Evolutionary conservation across 2,329 filamentous ascomycete genomes (phyloP).

Genomic region (Parascedosporium putredinis): DNA sequence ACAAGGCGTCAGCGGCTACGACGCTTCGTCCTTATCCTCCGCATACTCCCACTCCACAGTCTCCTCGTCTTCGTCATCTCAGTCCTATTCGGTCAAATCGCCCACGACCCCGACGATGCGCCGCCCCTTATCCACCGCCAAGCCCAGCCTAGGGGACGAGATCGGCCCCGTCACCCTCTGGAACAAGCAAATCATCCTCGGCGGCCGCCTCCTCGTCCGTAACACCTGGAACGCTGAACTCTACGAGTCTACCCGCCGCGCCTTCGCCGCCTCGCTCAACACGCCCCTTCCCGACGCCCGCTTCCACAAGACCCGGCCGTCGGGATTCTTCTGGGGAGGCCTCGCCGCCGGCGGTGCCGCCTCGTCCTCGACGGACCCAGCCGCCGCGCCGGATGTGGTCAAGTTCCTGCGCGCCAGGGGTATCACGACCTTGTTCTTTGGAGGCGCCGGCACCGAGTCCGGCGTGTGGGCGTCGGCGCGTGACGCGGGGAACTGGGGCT

Average conservation of each 20-base stretch:
- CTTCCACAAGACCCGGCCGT: conserved; percentile 48
- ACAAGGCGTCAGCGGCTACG: background rate
- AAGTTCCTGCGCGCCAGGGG: conserved; percentile 25
- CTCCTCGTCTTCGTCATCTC: background rate
- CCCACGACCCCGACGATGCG: background rate
- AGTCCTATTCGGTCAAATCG: background rate
- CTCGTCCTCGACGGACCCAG: background rate
- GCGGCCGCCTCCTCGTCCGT: conserved; percentile 35
- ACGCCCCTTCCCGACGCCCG: conserved; percentile 29
- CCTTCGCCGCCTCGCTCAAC: conserved; percentile 23
- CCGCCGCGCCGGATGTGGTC: conserved; percentile 19
- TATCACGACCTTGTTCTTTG: conserved; percentile 41
- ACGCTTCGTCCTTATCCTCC: background rate
- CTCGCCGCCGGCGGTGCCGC: no score
- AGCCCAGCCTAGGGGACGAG: conserved; percentile 26
- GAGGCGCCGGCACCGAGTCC: conserved; percentile 52
- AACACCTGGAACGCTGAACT: conserved; percentile 47
- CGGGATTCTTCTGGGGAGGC: conserved; percentile 43
- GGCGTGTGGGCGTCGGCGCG: conserved; percentile 46
- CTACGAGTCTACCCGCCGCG: conserved; percentile 28
- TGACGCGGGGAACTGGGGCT: conserved; percentile 45
- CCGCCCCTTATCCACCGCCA: background rate
- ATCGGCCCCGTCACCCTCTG: conserved; percentile 26
- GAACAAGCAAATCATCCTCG: conserved; percentile 6
- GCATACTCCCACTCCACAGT: background rate